These are phyloP conservation scores for Chenopodium suecicum DNA, from an alignment of 148 eudicot species.

Conservation along the genomic window DNA sequence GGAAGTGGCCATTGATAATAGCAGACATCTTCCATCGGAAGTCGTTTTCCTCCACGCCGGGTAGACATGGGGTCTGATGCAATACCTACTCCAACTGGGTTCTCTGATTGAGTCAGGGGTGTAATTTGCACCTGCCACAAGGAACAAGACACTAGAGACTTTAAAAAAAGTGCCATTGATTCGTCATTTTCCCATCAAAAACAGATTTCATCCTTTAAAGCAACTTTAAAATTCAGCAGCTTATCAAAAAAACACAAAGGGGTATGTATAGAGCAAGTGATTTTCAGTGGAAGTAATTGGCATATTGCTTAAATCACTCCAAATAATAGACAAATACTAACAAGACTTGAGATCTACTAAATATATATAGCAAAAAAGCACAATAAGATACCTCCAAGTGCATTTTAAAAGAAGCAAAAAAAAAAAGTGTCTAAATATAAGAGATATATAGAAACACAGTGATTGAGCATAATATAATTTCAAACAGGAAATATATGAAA, in stretches of 20 bases:
- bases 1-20: constrained; percentile 84
- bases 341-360: neutral
- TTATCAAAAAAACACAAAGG: neutral
- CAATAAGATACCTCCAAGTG: neutral
- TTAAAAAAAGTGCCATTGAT: constrained; percentile 3
- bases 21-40: constrained; percentile 95
- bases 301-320: neutral
- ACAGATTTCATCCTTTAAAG: neutral
- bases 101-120: constrained; percentile 44
- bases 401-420: neutral
- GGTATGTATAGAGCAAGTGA: constrained; percentile 6
- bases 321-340: neutral
- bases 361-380: neutral
- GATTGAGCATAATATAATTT: no score
- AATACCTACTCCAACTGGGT: constrained; percentile 83
- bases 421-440: no score
- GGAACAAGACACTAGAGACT: constrained; percentile 10
- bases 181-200: neutral
- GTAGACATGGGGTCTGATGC: constrained; percentile 93
- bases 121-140: constrained; percentile 69
- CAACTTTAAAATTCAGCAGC: neutral
- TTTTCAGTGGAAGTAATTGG: neutral
- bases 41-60: constrained; percentile 85
- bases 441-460: no score
- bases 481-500: neutral